These are phyloP conservation scores for Beauveria brongniartii DNA, from an alignment of 2,329 filamentous ascomycete species.

Conservation along the genomic window DNA sequence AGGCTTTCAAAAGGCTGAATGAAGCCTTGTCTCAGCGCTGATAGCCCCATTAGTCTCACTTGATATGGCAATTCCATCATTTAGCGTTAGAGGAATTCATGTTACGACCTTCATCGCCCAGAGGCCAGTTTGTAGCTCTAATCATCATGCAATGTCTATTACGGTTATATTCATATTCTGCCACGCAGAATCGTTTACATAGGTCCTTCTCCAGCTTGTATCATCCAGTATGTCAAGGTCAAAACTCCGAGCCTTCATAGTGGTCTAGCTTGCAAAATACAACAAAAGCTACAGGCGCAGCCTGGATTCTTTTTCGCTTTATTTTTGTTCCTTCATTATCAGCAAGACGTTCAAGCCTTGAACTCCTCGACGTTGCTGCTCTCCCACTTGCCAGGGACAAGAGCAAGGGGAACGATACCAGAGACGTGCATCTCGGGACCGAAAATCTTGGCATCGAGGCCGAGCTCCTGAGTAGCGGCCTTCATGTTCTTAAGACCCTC, in stretches of 20 bases:
- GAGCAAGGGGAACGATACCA: constrained; percentile 89
- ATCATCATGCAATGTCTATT: constrained; percentile 11
- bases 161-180: constrained; percentile 10
- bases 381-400: constrained; percentile 59
- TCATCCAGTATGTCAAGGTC: constrained; percentile 10
- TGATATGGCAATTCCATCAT: too few species aligned
- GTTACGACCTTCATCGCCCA: not conserved
- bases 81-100: not conserved
- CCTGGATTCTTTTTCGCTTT: not conserved
- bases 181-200: constrained; percentile 9
- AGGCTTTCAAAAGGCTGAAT: not conserved
- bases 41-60: not conserved
- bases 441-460: constrained; percentile 60
- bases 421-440: constrained; percentile 89
- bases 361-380: constrained; percentile 55
- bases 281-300: constrained; percentile 14
- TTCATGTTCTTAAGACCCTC: constrained; percentile 99
- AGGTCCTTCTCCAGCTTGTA: not conserved
- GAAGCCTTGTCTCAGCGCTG: not conserved
- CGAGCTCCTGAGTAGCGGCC: constrained; percentile 85
- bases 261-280: constrained; percentile 28
- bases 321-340: not conserved
- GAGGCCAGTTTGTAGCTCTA: not conserved
- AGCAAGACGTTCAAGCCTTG: constrained; percentile 35
- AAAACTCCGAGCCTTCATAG: constrained; percentile 18